Base-by-base conservation (phyloP, 1,139 yeast genomes). In the Trichomonascaceae sp. region DNA sequence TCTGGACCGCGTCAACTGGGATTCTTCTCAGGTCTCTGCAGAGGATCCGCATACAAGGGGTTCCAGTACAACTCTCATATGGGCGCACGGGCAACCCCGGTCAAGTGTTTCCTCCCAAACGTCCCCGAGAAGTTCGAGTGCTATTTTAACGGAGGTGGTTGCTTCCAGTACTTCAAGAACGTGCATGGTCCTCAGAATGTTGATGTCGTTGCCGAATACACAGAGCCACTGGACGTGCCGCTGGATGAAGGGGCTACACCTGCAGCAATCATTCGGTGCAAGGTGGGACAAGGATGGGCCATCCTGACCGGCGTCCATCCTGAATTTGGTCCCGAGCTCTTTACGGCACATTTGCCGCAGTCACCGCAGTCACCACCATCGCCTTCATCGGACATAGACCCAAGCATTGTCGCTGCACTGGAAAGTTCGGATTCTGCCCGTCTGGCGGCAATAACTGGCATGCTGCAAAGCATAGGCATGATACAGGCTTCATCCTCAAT, bases 271-370 rank as follows among this genome's bases (percentile, higher is more conserved):
- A 70, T 89, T 2, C 60, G 69, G 38, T 70, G 84, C 46, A 62
- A 64, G 13, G 70, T 74, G 2, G 95, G 95, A 1, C 63, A 67
- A 31, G 98, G 98, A 2, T 63, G 61, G 26, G 94, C 76, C 0
- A 55, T 89, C 2, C 63, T 89, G n/a, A 65, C 79, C 3, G 97
- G 97, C 0, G 69, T 85, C 0, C 98, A 92, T 54, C 94, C 96
- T 0, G 99, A 92, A 54, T 84, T 76, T 49, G 30, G 35, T 8
- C 33, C n/a, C 11, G 13, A 29, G 25, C 13, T 29, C 11, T 20
- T 20, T 20, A n/a, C n/a, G n/a, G n/a, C n/a, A n/a, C n/a, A n/a
- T n/a, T n/a, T n/a, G n/a, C n/a, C n/a, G n/a, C n/a, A n/a, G n/a
- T n/a, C n/a, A n/a, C n/a, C n/a, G n/a, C n/a, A n/a, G n/a, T n/a